Evolutionary conservation across 2,329 filamentous ascomycete genomes (phyloP).

Genomic region (Pseudovirgaria hyperparasitica): DNA sequence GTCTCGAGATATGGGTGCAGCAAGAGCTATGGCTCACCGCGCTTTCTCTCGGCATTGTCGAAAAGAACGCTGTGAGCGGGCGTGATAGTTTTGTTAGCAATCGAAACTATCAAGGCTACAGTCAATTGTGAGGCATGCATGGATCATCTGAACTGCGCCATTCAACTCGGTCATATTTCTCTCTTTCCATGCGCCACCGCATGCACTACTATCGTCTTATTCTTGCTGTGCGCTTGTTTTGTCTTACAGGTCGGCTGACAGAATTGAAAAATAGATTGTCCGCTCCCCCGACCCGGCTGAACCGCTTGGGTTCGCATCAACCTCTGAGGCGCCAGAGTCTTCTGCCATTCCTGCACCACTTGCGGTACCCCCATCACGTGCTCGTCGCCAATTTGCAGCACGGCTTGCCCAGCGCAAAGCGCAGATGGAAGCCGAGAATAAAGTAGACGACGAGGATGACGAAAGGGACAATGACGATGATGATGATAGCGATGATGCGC

Average conservation of each 20-base stretch:
- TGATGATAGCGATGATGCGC: conserved; percentile 8
- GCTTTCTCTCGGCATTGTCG: too few species aligned
- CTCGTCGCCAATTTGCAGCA: conserved; percentile 79
- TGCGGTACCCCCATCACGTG: conserved; percentile 75
- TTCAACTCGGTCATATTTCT: too few species aligned
- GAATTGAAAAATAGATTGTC: conserved; percentile 4
- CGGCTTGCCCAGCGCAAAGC: conserved; percentile 49
- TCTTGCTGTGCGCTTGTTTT: conserved; percentile 10
- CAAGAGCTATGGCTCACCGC: too few species aligned
- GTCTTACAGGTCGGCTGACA: conserved; percentile 2
- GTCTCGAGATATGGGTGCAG: too few species aligned
- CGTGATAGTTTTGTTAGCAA: too few species aligned
- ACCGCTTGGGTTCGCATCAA: conserved; percentile 2
- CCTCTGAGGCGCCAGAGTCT: conserved; percentile 27
- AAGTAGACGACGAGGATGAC: conserved; percentile 1
- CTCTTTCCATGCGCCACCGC: too few species aligned
- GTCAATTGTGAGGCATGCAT: too few species aligned
- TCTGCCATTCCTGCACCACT: conserved; percentile 54
- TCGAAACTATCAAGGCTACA: too few species aligned
- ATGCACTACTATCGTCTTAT: background rate
- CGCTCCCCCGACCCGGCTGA: conserved; percentile 3
- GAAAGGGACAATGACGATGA: conserved; percentile 10
- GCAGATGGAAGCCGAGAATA: conserved; percentile 11
- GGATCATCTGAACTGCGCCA: too few species aligned
- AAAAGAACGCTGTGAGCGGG: too few species aligned